Percentiles rank a stretch among this genome's conserved stretches.
Evolutionary conservation across 371 early-diverging fungal species (phyloP).

Genomic region (Mucor lusitanicus): DNA sequence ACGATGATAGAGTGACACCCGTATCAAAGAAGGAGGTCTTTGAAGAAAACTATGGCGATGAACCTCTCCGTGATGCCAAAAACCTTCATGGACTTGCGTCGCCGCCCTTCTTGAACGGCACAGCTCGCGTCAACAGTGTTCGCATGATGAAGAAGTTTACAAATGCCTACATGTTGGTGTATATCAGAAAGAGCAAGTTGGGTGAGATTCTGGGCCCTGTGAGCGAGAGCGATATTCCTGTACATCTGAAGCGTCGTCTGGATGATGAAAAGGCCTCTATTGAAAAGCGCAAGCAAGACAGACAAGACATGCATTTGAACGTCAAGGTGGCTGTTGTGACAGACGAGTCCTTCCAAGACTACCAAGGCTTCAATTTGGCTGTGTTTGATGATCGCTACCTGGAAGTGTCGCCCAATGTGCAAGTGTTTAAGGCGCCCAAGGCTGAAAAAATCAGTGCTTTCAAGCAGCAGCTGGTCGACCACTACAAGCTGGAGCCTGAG

Average conservation of each 20-base stretch:
- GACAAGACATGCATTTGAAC: slow-evolving; percentile 72
- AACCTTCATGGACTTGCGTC: slow-evolving; percentile 11
- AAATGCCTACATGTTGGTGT: slow-evolving; percentile 97
- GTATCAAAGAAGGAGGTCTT: slow-evolving; percentile 87
- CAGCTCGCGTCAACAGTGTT: slow-evolving; percentile 22
- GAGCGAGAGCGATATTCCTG: slow-evolving; percentile 72
- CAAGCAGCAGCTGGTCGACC: slow-evolving; percentile 53
- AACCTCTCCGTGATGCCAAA: slow-evolving; percentile 29
- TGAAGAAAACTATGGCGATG: slow-evolving; percentile 97
- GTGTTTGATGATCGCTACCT: slow-evolving; percentile 62
- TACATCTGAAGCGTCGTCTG: slow-evolving; percentile 70
- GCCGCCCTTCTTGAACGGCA: slow-evolving; percentile 16
- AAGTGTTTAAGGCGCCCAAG: slow-evolving; percentile 55
- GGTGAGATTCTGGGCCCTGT: slow-evolving; percentile 74
- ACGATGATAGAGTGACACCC: slow-evolving; percentile 96
- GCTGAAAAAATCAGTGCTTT: slow-evolving; percentile 61
- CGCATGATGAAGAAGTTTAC: slow-evolving; percentile 75
- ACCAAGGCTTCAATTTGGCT: slow-evolving; percentile 85
- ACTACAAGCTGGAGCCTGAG: slow-evolving; percentile 52
- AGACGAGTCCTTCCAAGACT: slow-evolving; percentile 61
- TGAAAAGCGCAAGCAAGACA: slow-evolving; percentile 64
- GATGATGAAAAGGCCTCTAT: slow-evolving; percentile 59
- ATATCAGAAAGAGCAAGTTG: slow-evolving; percentile 78
- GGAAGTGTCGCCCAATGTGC: slow-evolving; percentile 31
- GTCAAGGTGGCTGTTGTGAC: slow-evolving; percentile 67